A percentile compares a stretch with the other conserved stretches of the same genome.
Conservation (phyloP, 2,329 filamentous ascomycete species). For the Thielaviopsis musarum region DNA sequence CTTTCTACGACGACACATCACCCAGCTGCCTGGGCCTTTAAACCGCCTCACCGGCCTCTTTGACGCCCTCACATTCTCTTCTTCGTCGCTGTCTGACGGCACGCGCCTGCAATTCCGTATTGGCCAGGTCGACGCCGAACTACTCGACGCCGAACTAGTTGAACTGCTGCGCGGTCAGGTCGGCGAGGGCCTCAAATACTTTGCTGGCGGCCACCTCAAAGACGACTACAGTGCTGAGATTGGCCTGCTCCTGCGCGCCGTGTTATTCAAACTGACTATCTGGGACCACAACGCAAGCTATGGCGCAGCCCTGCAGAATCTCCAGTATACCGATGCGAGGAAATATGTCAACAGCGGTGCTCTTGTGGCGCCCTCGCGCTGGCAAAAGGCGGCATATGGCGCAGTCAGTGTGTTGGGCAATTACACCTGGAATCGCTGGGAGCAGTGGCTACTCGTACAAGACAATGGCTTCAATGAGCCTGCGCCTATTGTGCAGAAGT, state of each 20-base stretch:
- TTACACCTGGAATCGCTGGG: constrained; percentile 87
- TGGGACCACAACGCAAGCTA: constrained; percentile 97
- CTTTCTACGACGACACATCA: constrained; percentile 20
- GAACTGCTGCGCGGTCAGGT: constrained; percentile 75
- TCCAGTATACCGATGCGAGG: constrained; percentile 77
- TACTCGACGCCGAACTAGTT: constrained; percentile 84
- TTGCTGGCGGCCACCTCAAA: constrained; percentile 54
- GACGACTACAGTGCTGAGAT: constrained; percentile 86
- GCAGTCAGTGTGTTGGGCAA: constrained; percentile 70
- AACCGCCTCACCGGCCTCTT: constrained; percentile 30
- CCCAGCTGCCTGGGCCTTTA: constrained; percentile 28
- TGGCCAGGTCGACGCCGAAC: constrained; percentile 86
- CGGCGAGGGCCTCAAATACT: constrained; percentile 74
- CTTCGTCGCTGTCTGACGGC: constrained; percentile 43
- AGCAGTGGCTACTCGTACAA: constrained; percentile 63
- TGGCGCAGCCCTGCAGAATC: constrained; percentile 79
- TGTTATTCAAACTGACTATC: constrained; percentile 85
- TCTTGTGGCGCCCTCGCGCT: constrained; percentile 52
- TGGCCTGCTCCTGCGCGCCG: constrained; percentile 53
- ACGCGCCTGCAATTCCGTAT: constrained; percentile 73
- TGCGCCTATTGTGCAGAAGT: constrained; percentile 30
- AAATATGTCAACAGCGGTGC: constrained; percentile 34
- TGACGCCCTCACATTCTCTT: constrained; percentile 41
- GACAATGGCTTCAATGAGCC: constrained; percentile 58
- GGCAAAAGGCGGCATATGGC: constrained; percentile 75